Evolutionary conservation across 1,284 basidiomycete genomes (phyloP).

Genomic region (Chiua sp.): DNA sequence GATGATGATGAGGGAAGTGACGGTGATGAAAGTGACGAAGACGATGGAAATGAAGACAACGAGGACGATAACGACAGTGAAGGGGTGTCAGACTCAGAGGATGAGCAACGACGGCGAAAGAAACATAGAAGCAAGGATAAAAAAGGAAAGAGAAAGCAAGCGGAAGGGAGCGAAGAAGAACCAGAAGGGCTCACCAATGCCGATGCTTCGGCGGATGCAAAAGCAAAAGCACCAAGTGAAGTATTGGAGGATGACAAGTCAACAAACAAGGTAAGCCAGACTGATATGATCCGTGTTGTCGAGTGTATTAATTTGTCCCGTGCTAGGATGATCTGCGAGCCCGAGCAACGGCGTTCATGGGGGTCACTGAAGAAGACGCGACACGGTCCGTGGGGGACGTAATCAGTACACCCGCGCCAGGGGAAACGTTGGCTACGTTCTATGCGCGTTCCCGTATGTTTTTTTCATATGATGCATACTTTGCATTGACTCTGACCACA

Average conservation of each 20-base stretch:
- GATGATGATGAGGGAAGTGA: slow-evolving; percentile 61
- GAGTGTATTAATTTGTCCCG: no score
- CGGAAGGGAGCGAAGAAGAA: slow-evolving; percentile 15
- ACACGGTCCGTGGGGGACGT: slow-evolving; percentile 73
- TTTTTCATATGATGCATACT: not conserved
- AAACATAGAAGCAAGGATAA: slow-evolving; percentile 16
- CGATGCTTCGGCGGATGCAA: not conserved
- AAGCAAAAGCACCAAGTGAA: not conserved
- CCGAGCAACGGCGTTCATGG: slow-evolving; percentile 76
- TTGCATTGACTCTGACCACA: slow-evolving; percentile 28
- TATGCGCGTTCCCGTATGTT: slow-evolving; percentile 79
- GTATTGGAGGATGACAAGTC: not conserved
- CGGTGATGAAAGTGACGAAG: slow-evolving; percentile 54
- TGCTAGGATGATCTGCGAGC: slow-evolving; percentile 54
- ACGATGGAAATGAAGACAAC: slow-evolving; percentile 21
- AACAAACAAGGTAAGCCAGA: slow-evolving; percentile 10
- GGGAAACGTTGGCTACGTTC: slow-evolving; percentile 88
- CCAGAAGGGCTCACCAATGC: slow-evolving; percentile 11
- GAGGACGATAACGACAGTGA: slow-evolving; percentile 23
- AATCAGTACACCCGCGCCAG: slow-evolving; percentile 84
- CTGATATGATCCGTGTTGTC: not conserved
- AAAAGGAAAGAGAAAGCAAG: slow-evolving; percentile 8
- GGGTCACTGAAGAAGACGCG: slow-evolving; percentile 67
- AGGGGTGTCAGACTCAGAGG: slow-evolving; percentile 1
- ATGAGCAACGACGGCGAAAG: slow-evolving; percentile 19